A percentile compares a stretch with the other conserved stretches of the same genome.
phyloP scores from a whole-genome alignment of 2,329 filamentous ascomycete species.

The Dendryphion nanum region DNA sequence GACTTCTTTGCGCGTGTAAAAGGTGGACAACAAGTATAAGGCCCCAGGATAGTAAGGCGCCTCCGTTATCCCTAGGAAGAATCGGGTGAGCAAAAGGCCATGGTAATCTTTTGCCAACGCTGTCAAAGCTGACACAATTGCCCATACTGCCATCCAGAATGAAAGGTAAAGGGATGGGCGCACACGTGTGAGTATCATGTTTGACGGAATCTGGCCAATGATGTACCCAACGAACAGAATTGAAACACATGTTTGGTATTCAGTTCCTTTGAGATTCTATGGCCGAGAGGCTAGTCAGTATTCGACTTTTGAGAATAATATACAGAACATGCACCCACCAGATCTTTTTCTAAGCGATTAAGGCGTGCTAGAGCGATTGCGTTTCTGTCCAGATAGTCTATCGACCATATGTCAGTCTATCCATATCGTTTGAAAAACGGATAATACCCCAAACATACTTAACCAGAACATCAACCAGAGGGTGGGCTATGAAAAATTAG shows the following conservation, averaged over 20 bases:
- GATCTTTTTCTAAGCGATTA: conserved; percentile 57
- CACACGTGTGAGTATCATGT: conserved; percentile 36
- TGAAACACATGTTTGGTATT: conserved; percentile 2
- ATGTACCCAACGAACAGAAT: conserved; percentile 17
- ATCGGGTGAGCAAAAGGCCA: conserved; percentile 14
- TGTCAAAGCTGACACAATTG: neutral
- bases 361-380: conserved; percentile 62
- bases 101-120: conserved; percentile 6
- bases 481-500: neutral
- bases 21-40: neutral
- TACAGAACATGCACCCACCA: too few species aligned
- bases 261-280: conserved; percentile 10
- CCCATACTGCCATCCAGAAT: neutral
- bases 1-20: neutral
- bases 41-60: conserved; percentile 4
- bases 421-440: neutral
- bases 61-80: conserved; percentile 16
- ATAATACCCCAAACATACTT: too few species aligned
- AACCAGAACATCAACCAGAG: neutral
- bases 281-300: too few species aligned
- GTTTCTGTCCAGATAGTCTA: conserved; percentile 49
- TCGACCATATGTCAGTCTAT: neutral
- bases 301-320: too few species aligned
- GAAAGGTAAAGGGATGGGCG: conserved; percentile 15
- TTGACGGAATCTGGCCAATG: conserved; percentile 14